Evolutionary conservation across 257 asterid species (phyloP), one percentile per base, ranked within the genome.

Genomic region (Apocynum venetum): DNA sequence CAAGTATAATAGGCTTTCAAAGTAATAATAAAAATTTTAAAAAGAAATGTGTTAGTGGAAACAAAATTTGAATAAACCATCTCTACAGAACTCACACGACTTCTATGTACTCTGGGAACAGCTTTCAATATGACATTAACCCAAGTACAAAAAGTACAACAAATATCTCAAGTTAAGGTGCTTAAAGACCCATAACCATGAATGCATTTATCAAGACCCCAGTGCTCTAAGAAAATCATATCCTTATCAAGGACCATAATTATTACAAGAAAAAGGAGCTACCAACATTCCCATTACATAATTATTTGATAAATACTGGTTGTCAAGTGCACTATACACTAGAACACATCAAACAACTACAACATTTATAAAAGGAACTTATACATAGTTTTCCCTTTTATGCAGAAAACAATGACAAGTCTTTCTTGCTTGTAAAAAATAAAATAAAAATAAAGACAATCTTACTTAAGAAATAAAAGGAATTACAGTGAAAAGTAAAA

Each of bases 291-390:
- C 11, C 1, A 13, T 66, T 41, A 7, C 52, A 41, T 67, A 41
- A 67, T 67, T 67, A 8, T 43, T 7, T 41, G 52, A 67, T 43
- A 19, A 41, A 15, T 38, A 12, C 51, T 67, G 72, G 36, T 67
- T 41, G 31, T 47, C 72, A 17, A 67, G 51, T 67, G 72, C 72
- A 67, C 43, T 43, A 64, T 67, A 52, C 72, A 67, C 25, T 20
- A 43, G 38, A 48, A 67, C 36, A 19, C 51, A 10, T 41, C 31
- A 43, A 65, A 41, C 8, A 0, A 41, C 5, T 1, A 40, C 6
- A 67, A 41, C 52, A 15, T 52, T 67, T 40, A 4, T 67, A 4
- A 36, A 44, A 43, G 6, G 14, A 65, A 65, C 49, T 65, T 65
- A 65, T 14, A 40, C 31, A 8, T 49, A 65, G 8, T 25, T 40